Evolutionary conservation across 345 rosid genomes (phyloP).

Genomic region (Turritis glabra): DNA sequence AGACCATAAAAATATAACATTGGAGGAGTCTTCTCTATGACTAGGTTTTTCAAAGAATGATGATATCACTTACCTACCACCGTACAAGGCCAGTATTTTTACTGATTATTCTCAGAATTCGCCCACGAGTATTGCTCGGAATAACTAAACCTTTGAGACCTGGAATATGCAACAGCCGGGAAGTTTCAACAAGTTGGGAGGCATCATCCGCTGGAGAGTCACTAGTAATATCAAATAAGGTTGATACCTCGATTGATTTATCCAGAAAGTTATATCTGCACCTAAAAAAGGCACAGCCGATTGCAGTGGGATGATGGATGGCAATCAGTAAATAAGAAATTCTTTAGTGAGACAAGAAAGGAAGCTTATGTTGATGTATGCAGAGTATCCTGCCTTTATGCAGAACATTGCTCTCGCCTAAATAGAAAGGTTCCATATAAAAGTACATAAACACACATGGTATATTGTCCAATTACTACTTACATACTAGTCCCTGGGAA

Average conservation of each 20-base stretch:
- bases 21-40: background rate
- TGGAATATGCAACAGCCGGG: slow-evolving; percentile 59
- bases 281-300: slow-evolving; percentile 6
- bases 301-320: slow-evolving; percentile 6
- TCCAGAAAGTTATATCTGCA: slow-evolving; percentile 88
- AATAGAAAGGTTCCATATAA: slow-evolving; percentile 11
- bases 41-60: background rate
- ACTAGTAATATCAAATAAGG: slow-evolving; percentile 65
- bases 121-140: slow-evolving; percentile 79
- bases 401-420: slow-evolving; percentile 7
- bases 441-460: slow-evolving; percentile 4
- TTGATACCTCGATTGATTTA: slow-evolving; percentile 80
- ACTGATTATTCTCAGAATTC: slow-evolving; percentile 55
- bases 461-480: slow-evolving; percentile 39
- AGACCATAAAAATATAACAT: background rate
- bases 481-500: slow-evolving; percentile 78
- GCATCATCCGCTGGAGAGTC: slow-evolving; percentile 52
- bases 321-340: slow-evolving; percentile 11
- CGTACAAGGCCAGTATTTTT: slow-evolving; percentile 81
- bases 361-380: slow-evolving; percentile 12
- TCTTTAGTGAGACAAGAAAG: background rate
- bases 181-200: slow-evolving; percentile 72
- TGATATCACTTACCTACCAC: slow-evolving; percentile 75
- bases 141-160: slow-evolving; percentile 77
- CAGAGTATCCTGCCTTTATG: slow-evolving; percentile 6